Base-by-base conservation (phyloP, 306 rosid genomes). In the Crataegus laevigata region DNA sequence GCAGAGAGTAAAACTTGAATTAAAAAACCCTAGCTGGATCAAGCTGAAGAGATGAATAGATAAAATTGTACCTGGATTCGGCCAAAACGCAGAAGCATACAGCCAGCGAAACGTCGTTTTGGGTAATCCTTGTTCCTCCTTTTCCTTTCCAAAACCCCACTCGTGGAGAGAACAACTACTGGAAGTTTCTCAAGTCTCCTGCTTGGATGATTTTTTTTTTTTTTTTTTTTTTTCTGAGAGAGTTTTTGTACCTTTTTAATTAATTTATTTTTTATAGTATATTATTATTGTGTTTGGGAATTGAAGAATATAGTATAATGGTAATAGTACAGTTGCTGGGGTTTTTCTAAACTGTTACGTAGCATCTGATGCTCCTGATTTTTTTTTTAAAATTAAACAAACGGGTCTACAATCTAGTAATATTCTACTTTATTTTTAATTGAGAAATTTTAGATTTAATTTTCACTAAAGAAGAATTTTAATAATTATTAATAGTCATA, bases 1-100 rank as follows among this genome's bases (percentile, higher is more conserved):
- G 24, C 21, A 22, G 13, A 18, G 9, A 24, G 17, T 4, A 68
- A n/a, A 28, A 28, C 1, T 32, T 32, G 30, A 77, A 69, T 61
- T 50, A 50, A 47, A 24, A 80, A 84, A 70, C 55, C 82, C 77
- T 61, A 73, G 52, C 11, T 6, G 62, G 85, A 74, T 82, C 77
- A 74, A 75, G 60, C 66, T 38, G 50, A 64, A 62, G 77, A 38
- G 68, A 68, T 11, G 42, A 42, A 73, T 38, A 40, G 55, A 19
- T 17, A 42, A 75, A 26, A 38, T 21, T 5, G 68, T 60, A 83
- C 83, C 83, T 74, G 69, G 74, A 74, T 59, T 47, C 19, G 42
- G 36, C n/a, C 40, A 58, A 75, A 55, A 25, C 5, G 64, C 72
- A 54, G 64, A 58, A 75, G 52, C 40, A 18, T 19, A 62, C 47